Percentiles rank a stretch among this genome's conserved stretches.
Evolutionary conservation across 441 rosid genomes (phyloP).

Genomic region (Omphalea diandra): DNA sequence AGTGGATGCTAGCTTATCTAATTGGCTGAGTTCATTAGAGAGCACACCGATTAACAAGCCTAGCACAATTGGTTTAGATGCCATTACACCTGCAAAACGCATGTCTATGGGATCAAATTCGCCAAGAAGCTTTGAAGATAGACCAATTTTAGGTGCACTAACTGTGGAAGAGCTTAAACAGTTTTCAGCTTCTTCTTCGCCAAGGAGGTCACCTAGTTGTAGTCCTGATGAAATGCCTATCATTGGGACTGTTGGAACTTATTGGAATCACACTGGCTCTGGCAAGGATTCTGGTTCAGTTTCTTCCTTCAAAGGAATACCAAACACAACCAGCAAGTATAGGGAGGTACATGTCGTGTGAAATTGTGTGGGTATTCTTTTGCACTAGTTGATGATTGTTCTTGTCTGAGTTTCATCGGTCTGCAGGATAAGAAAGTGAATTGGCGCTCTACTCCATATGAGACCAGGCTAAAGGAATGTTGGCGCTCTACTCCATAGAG

Average conservation of each 20-base stretch:
- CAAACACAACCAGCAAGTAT: constrained; percentile 60
- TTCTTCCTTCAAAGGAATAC: constrained; percentile 69
- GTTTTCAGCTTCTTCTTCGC: constrained; percentile 54
- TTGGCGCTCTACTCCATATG: constrained; percentile 68
- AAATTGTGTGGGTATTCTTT: constrained; percentile 6
- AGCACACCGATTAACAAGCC: constrained; percentile 42
- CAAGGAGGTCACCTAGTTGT: constrained; percentile 59
- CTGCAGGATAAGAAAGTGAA: constrained; percentile 62
- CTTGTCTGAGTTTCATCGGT: constrained; percentile 21
- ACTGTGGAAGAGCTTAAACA: constrained; percentile 65
- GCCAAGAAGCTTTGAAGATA: constrained; percentile 46
- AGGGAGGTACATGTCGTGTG: constrained; percentile 54
- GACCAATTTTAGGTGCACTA: constrained; percentile 61
- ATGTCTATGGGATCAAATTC: constrained; percentile 38
- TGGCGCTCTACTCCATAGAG: too few species aligned
- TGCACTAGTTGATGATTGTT: not conserved
- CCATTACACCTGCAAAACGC: constrained; percentile 36
- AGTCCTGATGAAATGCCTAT: constrained; percentile 75
- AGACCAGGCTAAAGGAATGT: constrained; percentile 54
- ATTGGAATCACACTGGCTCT: constrained; percentile 46
- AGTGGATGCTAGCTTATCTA: constrained; percentile 91
- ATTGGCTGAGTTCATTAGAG: constrained; percentile 73
- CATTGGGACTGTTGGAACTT: constrained; percentile 69
- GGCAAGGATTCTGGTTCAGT: constrained; percentile 39
- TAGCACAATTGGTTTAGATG: constrained; percentile 24